Conservation (phyloP, 805 yeast genomes). For the Pichia insulana region DNA sequence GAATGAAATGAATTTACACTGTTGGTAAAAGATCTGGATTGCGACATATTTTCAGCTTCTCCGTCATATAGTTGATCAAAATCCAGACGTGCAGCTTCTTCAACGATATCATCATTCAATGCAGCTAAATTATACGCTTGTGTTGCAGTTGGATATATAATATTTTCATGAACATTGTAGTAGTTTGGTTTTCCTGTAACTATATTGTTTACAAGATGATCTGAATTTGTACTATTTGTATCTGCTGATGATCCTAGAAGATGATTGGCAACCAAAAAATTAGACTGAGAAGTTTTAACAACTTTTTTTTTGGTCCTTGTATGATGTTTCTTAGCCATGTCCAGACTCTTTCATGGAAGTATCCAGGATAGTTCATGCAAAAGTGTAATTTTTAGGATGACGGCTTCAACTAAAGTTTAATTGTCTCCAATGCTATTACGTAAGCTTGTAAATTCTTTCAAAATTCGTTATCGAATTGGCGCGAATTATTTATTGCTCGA, state of each 20-base stretch:
- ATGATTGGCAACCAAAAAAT: neutral
- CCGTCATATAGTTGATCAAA: slow-evolving; percentile 20
- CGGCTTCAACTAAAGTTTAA: too few species aligned
- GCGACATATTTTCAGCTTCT: slow-evolving; percentile 9
- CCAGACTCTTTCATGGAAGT: too few species aligned
- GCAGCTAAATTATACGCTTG: slow-evolving; percentile 9
- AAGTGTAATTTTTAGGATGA: too few species aligned
- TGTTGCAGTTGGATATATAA: neutral
- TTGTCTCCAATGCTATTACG: too few species aligned
- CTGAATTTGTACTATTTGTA: neutral
- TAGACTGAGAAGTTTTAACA: too few species aligned
- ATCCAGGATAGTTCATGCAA: too few species aligned
- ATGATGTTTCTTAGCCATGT: slow-evolving; percentile 2
- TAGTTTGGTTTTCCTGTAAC: neutral
- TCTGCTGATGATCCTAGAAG: slow-evolving; percentile 10
- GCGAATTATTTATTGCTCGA: too few species aligned
- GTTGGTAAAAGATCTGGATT: neutral
- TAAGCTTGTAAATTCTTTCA: too few species aligned
- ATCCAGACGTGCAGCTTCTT: slow-evolving; percentile 31
- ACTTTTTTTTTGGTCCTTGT: neutral
- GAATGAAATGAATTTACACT: neutral
- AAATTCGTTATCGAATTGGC: too few species aligned
- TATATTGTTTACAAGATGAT: neutral
- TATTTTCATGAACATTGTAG: neutral
- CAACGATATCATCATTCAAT: slow-evolving; percentile 27